Conservation (phyloP, 768 basidiomycete species). For the Amanita phalloides region DNA sequence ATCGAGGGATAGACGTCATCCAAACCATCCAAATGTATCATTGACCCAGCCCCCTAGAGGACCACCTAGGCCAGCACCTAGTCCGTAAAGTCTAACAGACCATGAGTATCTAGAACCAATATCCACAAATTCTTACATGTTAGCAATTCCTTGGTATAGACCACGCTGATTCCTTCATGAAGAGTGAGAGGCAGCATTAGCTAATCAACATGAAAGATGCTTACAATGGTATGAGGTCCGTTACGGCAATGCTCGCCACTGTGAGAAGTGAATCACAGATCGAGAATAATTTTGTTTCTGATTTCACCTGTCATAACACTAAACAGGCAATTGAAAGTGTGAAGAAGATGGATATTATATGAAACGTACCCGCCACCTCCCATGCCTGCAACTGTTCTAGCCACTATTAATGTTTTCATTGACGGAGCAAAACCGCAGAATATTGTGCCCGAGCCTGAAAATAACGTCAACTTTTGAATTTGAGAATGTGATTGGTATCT, state of each 20-base stretch:
- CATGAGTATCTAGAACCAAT: neutral
- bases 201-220: constrained; percentile 14
- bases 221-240: constrained; percentile 84
- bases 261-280: constrained; percentile 4
- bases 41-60: constrained; percentile 80
- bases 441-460: constrained; percentile 67
- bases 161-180: constrained; percentile 65
- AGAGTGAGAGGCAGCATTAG: constrained; percentile 5
- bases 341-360: constrained; percentile 9
- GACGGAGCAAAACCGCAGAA: constrained; percentile 80
- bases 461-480: constrained; percentile 7
- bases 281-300: constrained; percentile 9
- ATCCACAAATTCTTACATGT: constrained; percentile 47
- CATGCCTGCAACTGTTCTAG: constrained; percentile 83
- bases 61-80: constrained; percentile 74
- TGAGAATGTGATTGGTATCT: constrained; percentile 2
- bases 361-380: constrained; percentile 78
- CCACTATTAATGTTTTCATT: constrained; percentile 74
- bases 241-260: constrained; percentile 79
- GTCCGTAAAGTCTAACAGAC: constrained; percentile 59
- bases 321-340: constrained; percentile 16
- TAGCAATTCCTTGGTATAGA: constrained; percentile 85
- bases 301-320: constrained; percentile 76
- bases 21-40: constrained; percentile 79
- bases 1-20: constrained; percentile 7